Evolutionary conservation across 495 filamentous ascomycete genomes (phyloP).

Genomic region (Penicillium maclennaniae): DNA sequence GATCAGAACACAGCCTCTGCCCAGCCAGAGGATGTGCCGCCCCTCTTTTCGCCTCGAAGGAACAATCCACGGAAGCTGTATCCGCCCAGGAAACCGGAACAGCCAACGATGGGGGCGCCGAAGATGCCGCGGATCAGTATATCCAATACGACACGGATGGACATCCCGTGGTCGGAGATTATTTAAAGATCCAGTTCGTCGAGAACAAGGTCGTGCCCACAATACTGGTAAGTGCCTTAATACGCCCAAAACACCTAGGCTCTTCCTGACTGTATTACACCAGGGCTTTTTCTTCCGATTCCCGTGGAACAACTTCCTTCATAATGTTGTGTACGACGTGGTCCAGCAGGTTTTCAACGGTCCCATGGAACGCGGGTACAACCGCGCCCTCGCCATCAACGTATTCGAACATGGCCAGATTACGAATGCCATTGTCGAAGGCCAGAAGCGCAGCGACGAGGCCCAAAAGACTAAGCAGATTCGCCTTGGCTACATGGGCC

Average conservation of each 20-base stretch:
- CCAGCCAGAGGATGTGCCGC: constrained; percentile 65
- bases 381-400: constrained; percentile 87
- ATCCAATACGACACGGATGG: constrained; percentile 62
- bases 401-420: constrained; percentile 87
- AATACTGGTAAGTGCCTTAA: constrained; percentile 66
- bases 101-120: constrained; percentile 29
- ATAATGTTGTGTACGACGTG: constrained; percentile 99
- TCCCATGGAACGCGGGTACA: constrained; percentile 93
- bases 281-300: constrained; percentile 97
- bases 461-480: constrained; percentile 78
- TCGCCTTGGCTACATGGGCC: constrained; percentile 96
- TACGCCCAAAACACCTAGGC: neutral
- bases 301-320: constrained; percentile 99
- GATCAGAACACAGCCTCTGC: constrained; percentile 39
- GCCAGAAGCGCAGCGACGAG: constrained; percentile 81
- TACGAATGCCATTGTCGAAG: constrained; percentile 86
- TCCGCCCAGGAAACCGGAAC: constrained; percentile 15
- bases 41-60: constrained; percentile 53
- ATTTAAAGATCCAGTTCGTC: constrained; percentile 95
- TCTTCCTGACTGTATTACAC: constrained; percentile 6
- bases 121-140: constrained; percentile 36
- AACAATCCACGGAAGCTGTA: constrained; percentile 23
- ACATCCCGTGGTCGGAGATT: constrained; percentile 93
- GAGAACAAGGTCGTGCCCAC: constrained; percentile 92
- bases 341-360: constrained; percentile 99